These are phyloP conservation scores for Geranium rotundifolium DNA, from an alignment of 345 rosid species.

Conservation along the genomic window DNA sequence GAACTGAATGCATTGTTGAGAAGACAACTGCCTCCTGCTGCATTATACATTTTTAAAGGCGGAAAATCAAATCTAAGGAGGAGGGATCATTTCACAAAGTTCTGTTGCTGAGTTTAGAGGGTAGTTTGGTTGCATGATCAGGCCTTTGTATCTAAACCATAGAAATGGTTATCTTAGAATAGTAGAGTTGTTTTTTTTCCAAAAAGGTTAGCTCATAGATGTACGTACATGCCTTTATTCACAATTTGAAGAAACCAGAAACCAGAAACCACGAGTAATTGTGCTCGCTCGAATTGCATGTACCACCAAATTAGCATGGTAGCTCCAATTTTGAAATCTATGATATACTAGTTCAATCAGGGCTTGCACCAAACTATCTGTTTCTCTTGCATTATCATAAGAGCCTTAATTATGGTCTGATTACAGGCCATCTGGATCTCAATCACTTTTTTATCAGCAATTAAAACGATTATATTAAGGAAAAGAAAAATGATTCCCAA, in stretches of 20 bases:
- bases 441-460: no score
- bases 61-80: neutral
- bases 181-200: neutral
- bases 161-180: neutral
- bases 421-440: no score
- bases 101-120: no score
- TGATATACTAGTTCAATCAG: no score
- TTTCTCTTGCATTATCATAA: no score
- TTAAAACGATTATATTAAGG: no score
- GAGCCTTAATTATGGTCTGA: no score
- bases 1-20: conserved; percentile 18
- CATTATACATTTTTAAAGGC: conserved; percentile 1
- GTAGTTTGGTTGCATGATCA: neutral
- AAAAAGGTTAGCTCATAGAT: neutral
- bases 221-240: neutral
- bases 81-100: neutral
- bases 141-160: neutral
- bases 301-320: neutral
- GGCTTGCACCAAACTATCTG: no score
- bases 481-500: no score
- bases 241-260: neutral
- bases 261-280: neutral
- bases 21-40: conserved; percentile 23
- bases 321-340: neutral
- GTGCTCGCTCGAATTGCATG: neutral